A percentile compares a stretch with the other conserved stretches of the same genome.
Evolutionary conservation across 108 stramenopile species (phyloP).

Genomic region (Cylindrotheca fusiformis): DNA sequence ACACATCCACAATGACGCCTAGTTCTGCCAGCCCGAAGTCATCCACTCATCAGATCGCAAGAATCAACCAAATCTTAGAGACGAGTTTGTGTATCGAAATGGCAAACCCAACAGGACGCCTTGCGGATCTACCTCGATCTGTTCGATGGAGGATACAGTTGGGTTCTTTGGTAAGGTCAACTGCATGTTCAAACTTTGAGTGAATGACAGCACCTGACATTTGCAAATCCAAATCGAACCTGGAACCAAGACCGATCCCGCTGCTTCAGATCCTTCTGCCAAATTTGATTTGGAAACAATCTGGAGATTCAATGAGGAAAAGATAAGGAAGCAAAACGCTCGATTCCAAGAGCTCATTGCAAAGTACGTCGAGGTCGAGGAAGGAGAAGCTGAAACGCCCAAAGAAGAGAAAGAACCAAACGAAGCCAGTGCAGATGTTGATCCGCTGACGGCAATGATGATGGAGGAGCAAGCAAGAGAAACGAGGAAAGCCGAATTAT

Average conservation of each 20-base stretch:
- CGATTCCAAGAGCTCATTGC: constrained; percentile 23
- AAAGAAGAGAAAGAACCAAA: not conserved
- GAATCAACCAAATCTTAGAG: too few species aligned
- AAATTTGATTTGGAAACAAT: constrained; percentile 9
- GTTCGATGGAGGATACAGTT: constrained; percentile 43
- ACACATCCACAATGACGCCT: too few species aligned
- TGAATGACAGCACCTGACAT: not conserved
- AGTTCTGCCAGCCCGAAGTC: too few species aligned
- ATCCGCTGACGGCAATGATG: constrained; percentile 63
- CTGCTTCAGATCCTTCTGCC: not conserved
- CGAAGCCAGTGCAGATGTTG: constrained; percentile 13
- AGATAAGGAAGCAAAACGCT: constrained; percentile 16
- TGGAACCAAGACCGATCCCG: constrained; percentile 7
- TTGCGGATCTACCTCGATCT: constrained; percentile 35
- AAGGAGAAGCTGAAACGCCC: constrained; percentile 1
- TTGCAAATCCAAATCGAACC: not conserved
- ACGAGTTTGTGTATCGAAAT: not conserved
- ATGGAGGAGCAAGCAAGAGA: constrained; percentile 45
- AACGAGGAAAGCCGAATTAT: constrained; percentile 38
- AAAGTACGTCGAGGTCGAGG: constrained; percentile 23
- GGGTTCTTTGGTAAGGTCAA: constrained; percentile 7
- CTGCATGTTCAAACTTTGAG: not conserved
- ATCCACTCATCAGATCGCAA: too few species aligned
- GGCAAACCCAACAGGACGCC: not conserved
- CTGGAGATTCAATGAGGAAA: constrained; percentile 14